phyloP scores from a whole-genome alignment of 768 basidiomycete genomes.

The Tulasnella sp. region DNA sequence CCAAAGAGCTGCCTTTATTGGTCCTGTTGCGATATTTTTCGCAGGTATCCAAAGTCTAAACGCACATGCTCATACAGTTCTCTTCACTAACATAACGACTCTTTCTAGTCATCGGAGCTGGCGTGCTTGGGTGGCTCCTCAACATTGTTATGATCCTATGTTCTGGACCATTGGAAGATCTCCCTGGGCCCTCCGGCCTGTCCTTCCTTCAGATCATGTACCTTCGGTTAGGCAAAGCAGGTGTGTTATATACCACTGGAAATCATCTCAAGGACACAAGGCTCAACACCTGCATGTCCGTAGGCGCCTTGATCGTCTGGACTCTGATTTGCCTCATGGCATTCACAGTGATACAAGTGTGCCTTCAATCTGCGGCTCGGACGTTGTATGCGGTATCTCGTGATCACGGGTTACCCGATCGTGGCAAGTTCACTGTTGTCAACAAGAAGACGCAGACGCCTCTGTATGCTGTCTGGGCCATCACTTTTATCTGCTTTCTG shows the following conservation, averaged over 20 bases:
- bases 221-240: conserved; percentile 63
- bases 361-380: conserved; percentile 72
- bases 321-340: conserved; percentile 73
- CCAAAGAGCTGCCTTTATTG: conserved; percentile 65
- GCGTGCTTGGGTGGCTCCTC: conserved; percentile 71
- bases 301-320: conserved; percentile 25
- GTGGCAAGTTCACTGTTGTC: conserved; percentile 63
- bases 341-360: conserved; percentile 68
- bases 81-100: no score
- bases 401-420: conserved; percentile 69
- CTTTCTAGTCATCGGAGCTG: conserved; percentile 58
- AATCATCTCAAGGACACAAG: no score
- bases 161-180: conserved; percentile 56
- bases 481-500: conserved; percentile 54
- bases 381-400: conserved; percentile 79
- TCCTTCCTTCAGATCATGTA: conserved; percentile 59
- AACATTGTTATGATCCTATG: conserved; percentile 83
- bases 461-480: conserved; percentile 64
- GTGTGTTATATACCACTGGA: conserved; percentile 32
- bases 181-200: conserved; percentile 60
- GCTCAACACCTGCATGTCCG: neutral
- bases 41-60: no score
- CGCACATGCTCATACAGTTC: no score
- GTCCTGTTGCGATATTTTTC: conserved; percentile 52
- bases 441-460: conserved; percentile 59